These are phyloP conservation scores for Mycotypha africana DNA, from an alignment of 371 early-diverging fungal species.

Conservation along the genomic window DNA sequence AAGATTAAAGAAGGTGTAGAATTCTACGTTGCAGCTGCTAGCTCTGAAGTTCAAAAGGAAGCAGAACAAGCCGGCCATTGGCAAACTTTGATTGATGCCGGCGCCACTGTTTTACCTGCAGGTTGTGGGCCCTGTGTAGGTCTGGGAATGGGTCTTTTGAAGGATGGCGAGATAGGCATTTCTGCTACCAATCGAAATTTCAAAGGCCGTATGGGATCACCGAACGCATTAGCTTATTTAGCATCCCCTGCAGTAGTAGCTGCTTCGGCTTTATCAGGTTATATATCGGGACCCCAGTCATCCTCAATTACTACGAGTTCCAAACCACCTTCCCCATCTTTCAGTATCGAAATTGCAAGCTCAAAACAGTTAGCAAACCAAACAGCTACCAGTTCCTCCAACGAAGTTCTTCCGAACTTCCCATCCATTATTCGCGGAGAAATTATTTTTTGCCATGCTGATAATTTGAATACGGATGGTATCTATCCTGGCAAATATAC, in stretches of 20 bases:
- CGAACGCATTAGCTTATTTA: slow-evolving; percentile 83
- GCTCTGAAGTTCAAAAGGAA: slow-evolving; percentile 84
- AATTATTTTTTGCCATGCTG: slow-evolving; percentile 77
- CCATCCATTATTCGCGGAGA: slow-evolving; percentile 71
- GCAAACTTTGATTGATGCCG: slow-evolving; percentile 80
- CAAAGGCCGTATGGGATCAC: slow-evolving; percentile 97
- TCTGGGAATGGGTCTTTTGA: slow-evolving; percentile 83
- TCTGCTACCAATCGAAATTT: slow-evolving; percentile 97
- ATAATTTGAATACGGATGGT: slow-evolving; percentile 96
- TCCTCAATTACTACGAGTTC: slow-evolving; percentile 15
- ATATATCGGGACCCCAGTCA: slow-evolving; percentile 69
- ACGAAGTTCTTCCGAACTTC: slow-evolving; percentile 64
- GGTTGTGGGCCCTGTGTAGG: slow-evolving; percentile 98
- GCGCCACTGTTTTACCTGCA: slow-evolving; percentile 85
- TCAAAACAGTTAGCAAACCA: slow-evolving; percentile 14
- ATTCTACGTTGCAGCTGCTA: slow-evolving; percentile 93
- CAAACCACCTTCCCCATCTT: background rate
- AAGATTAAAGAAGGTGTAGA: slow-evolving; percentile 84
- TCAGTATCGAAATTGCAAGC: slow-evolving; percentile 18
- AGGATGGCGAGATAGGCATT: slow-evolving; percentile 93
- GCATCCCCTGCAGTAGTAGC: slow-evolving; percentile 93
- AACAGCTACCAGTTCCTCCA: slow-evolving; percentile 10
- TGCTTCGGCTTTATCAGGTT: slow-evolving; percentile 81
- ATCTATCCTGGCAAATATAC: slow-evolving; percentile 96
- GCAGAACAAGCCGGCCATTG: slow-evolving; percentile 84